Evolutionary conservation across 305 asterid genomes (phyloP), one percentile per base, ranked within the genome.

Genomic region (Salvia sclarea): DNA sequence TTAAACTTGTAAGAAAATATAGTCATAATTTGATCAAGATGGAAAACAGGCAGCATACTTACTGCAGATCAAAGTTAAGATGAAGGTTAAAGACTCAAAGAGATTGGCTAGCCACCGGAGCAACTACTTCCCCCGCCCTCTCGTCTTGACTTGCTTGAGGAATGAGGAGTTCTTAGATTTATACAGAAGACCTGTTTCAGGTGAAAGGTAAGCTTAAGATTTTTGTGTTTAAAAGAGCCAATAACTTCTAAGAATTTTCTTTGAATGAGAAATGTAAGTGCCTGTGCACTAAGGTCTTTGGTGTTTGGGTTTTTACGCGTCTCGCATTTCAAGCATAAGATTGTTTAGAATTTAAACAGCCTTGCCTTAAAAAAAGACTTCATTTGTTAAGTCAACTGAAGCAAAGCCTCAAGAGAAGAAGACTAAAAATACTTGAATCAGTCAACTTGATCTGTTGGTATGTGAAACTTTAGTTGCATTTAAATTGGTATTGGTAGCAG

Each of bases 341-440:
- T 55, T 30, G 41, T 55, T 28, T 2, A 8, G 47, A 35, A n/a
- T n/a, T n/a, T 30, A 25, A 54, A 6, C 18, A 35, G 17, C 66
- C 50, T 20, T 61, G 4, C 12, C 52, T 38, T 43, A 1, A 62
- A 30, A n/a, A 25, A 61, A 7, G 68, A 62, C 68, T 62, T 62
- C 52, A 61, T 21, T 4, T 58, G 14, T 58, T 35, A 4, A 17
- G 63, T 57, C 64, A 58, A 35, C 17, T 40, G 1, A 5, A 20
- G 12, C 2, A 59, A 59, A 35, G 8, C 8, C 47, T 17, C 30
- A 0, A 57, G 20, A 9, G 20, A 9, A 38, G 35, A 38, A 13
- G 52, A 60, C 66, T 58, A 48, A 48, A 48, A 48, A 20, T 13
- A 48, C 2, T n/a, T 44, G 50, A 44, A 44, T 10, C 38, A 33